Percentiles rank a stretch among this genome's conserved stretches.
These are phyloP conservation scores for Candida gigantensis DNA, from an alignment of 1,139 yeast species.

Conservation along the genomic window DNA sequence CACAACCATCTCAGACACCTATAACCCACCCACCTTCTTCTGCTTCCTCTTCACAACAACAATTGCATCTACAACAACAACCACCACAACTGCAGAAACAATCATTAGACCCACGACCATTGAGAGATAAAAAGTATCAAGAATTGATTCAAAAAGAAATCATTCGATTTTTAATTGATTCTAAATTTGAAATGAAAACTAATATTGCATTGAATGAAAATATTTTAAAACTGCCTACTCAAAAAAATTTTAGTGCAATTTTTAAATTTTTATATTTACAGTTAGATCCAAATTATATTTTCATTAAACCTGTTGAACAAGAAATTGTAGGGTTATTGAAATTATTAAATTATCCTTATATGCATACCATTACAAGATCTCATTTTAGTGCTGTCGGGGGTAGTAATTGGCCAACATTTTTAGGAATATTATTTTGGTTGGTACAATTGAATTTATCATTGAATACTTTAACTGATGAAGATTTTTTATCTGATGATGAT, in stretches of 20 bases:
- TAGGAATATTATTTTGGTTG: conserved; percentile 83
- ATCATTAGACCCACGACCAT: conserved; percentile 68
- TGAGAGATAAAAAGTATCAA: conserved; percentile 73
- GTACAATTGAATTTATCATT: conserved; percentile 56
- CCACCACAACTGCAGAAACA: not conserved
- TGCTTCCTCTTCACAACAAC: conserved; percentile 6
- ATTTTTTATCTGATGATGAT: conserved; percentile 36
- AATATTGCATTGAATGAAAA: conserved; percentile 67
- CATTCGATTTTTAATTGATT: conserved; percentile 59
- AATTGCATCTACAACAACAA: conserved; percentile 11
- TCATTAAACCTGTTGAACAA: conserved; percentile 62
- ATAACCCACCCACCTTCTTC: too few relatives aligned
- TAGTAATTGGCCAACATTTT: conserved; percentile 80
- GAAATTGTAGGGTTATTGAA: conserved; percentile 73
- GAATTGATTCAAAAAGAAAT: conserved; percentile 63
- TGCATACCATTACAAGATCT: conserved; percentile 77
- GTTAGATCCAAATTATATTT: conserved; percentile 77
- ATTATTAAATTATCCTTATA: conserved; percentile 72
- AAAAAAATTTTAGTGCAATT: conserved; percentile 76
- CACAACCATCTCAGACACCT: conserved; percentile 11
- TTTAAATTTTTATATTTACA: conserved; percentile 78
- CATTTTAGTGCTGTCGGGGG: conserved; percentile 94
- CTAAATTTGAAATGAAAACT: conserved; percentile 73
- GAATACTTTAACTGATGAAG: conserved; percentile 33
- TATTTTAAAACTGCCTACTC: conserved; percentile 78